Evolutionary conservation across 768 basidiomycete species (phyloP).

Genomic region (Serendipita indica): DNA sequence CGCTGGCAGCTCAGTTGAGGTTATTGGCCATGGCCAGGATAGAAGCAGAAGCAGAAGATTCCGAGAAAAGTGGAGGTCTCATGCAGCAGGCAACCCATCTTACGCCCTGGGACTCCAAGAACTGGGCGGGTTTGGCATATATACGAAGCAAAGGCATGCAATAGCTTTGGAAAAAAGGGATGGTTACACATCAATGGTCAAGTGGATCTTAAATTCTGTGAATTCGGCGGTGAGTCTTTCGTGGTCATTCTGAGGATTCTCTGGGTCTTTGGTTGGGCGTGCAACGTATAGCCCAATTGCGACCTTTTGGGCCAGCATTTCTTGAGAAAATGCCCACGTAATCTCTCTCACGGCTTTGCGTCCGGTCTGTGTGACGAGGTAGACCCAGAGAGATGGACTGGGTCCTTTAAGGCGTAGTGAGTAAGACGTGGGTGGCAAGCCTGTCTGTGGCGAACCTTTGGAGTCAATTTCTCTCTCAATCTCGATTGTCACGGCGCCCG

Average conservation of each 20-base stretch:
- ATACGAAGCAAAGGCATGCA: conserved; percentile 21
- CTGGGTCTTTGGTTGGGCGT: conserved; percentile 15
- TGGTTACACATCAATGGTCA: neutral
- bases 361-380: conserved; percentile 15
- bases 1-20: conserved; percentile 30
- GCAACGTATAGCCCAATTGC: conserved; percentile 19
- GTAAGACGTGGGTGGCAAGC: neutral
- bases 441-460: neutral
- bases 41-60: conserved; percentile 15
- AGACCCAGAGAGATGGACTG: conserved; percentile 20
- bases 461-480: conserved; percentile 14
- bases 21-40: conserved; percentile 35
- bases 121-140: conserved; percentile 50
- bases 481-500: conserved; percentile 15
- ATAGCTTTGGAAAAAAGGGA: neutral
- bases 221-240: neutral
- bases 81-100: conserved; percentile 51
- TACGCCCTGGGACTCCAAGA: conserved; percentile 29
- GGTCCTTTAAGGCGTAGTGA: conserved; percentile 9
- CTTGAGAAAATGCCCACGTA: conserved; percentile 19
- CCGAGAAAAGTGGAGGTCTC: conserved; percentile 22
- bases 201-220: neutral
- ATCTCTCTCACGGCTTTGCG: conserved; percentile 18
- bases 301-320: conserved; percentile 13
- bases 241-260: conserved; percentile 12